Base-by-base conservation (phyloP, 768 basidiomycete species). In the Lentinus brumalis region DNA sequence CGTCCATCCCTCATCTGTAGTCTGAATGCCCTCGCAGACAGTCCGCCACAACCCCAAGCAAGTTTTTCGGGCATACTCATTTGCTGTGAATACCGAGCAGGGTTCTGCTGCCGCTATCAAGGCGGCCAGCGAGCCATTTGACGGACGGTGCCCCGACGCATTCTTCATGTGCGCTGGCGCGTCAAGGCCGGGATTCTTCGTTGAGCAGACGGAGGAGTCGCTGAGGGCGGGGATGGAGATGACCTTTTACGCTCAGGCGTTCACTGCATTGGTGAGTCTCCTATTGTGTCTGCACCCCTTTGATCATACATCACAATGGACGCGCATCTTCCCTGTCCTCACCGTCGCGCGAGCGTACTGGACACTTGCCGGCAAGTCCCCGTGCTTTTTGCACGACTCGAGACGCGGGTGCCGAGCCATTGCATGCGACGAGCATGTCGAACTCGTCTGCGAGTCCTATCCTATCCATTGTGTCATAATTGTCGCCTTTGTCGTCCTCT, bases 141-240 rank as follows among this genome's bases (percentile, higher is more conserved):
- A 74, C 10, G 86, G 86, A 0, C 72, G 77, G 41, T 81, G 81
- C 3, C 94, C 94, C 4, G 91, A 95, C 56, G 86, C 87, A 1
- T 73, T 93, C 38, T 89, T 96, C 70, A 74, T 86, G 7, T 94
- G 92, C 66, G 94, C 94, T 0, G 95, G 95, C 14, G 78, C 76
- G 41, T 70, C 87, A 0, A 80, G 77, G 30, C 94, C 95, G 0
- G 82, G 81, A 64, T 91, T 88, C 74, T 88, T 92, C 66, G 74
- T 93, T n/a, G 91, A 94, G 53, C 78, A 85, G 78, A 75, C 75
- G 0, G 85, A 87, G 61, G 79, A 78, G 44, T 82, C 86, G 31
- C 66, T 96, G 58, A 74, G 76, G 53, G 57, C 73, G 16, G 83
- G 82, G 21, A 82, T 87, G 81, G 78, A 82, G 42, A 76, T 77